Evolutionary conservation across 306 rosid genomes (phyloP).

Genomic region (cucumber (Cucumis sativus)): DNA sequence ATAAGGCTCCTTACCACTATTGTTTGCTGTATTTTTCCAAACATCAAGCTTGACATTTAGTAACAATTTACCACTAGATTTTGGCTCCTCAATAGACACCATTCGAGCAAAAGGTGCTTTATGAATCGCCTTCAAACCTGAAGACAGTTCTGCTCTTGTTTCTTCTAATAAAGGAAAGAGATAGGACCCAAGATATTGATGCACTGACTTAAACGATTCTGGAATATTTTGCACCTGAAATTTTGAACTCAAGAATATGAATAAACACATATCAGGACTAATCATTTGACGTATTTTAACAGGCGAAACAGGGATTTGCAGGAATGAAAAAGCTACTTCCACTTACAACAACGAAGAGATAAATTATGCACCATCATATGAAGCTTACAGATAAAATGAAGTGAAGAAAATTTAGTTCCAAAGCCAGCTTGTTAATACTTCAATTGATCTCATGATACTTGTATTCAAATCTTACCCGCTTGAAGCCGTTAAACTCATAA

Average conservation of each 20-base stretch:
- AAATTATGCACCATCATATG: background rate
- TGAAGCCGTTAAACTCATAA: background rate
- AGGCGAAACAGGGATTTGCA: background rate
- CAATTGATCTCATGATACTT: background rate
- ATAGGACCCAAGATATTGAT: constrained; percentile 32
- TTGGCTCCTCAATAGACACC: constrained; percentile 6
- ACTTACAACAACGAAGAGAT: background rate
- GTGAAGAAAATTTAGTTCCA: background rate
- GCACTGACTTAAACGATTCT: constrained; percentile 19
- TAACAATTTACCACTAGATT: background rate
- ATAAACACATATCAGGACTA: background rate
- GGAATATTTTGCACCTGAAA: constrained; percentile 31
- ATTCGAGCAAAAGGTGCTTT: constrained; percentile 38
- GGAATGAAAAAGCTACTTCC: background rate
- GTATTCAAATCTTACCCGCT: background rate
- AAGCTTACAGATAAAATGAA: background rate
- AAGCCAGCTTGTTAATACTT: background rate
- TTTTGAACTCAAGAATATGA: background rate
- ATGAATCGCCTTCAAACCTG: constrained; percentile 27
- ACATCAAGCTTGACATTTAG: constrained; percentile 17
- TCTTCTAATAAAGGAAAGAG: constrained; percentile 48
- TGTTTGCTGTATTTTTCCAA: constrained; percentile 29
- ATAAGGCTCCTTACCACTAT: constrained; percentile 29
- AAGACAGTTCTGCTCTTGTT: constrained; percentile 33
- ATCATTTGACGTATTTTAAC: background rate